These are phyloP conservation scores for Apiospora saccharicola DNA, from an alignment of 2,329 filamentous ascomycete genomes.

Conservation along the genomic window DNA sequence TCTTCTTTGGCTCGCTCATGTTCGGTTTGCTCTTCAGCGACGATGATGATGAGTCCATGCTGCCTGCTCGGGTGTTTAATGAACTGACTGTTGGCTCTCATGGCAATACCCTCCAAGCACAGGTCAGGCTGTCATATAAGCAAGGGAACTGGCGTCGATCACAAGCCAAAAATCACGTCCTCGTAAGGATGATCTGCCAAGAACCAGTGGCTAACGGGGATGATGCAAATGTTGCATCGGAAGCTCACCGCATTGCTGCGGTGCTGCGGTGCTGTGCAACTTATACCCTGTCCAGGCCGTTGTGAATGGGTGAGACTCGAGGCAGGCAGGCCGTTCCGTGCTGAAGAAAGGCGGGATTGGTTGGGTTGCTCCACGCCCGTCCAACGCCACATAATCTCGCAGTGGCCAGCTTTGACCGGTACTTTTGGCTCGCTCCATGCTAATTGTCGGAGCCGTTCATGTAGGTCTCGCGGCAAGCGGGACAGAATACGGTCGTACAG, in stretches of 20 bases:
- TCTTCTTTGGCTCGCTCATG: slow-evolving; percentile 26
- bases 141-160: not conserved
- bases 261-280: not conserved
- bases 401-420: not conserved
- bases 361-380: not conserved
- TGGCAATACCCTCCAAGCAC: not conserved
- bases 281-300: not conserved
- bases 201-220: not conserved
- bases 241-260: slow-evolving; percentile 11
- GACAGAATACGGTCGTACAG: not conserved
- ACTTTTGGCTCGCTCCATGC: not conserved
- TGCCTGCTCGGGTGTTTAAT: not conserved
- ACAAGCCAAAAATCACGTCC: not conserved
- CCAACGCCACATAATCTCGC: not conserved
- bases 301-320: not conserved
- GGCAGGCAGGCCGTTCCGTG: not conserved
- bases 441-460: slow-evolving; percentile 6
- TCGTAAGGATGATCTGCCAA: not conserved
- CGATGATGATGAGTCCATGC: not conserved
- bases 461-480: not conserved
- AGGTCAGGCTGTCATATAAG: slow-evolving; percentile 10
- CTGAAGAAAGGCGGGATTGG: not conserved
- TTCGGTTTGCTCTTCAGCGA: not conserved
- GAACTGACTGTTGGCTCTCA: not conserved
- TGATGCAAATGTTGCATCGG: not conserved